Evolutionary conservation across 2,329 filamentous ascomycete species (phyloP).

Genomic region (Fusarium tanahbumbuense): DNA sequence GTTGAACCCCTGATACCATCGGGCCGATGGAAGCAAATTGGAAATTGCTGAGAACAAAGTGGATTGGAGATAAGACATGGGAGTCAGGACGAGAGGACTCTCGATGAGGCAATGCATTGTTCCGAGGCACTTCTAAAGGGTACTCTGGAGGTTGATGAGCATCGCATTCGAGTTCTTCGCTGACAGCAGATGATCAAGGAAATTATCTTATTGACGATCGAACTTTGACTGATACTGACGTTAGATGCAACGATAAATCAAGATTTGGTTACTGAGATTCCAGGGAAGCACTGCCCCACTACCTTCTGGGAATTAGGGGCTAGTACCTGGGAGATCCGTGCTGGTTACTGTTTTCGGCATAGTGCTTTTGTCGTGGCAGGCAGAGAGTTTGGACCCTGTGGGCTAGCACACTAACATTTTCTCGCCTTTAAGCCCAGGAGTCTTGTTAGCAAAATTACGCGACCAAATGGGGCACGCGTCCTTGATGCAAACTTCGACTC

Average conservation of each 20-base stretch:
- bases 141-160: not conserved
- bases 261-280: not conserved
- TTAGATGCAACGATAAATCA: not conserved
- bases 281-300: no score
- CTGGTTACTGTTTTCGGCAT: not conserved
- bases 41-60: not conserved
- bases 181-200: not conserved
- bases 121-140: not conserved
- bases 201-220: not conserved
- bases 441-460: not conserved
- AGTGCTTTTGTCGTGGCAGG: not conserved
- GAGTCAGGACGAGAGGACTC: no score
- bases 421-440: not conserved
- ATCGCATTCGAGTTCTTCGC: not conserved
- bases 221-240: not conserved
- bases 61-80: not conserved
- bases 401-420: not conserved
- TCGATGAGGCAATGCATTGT: not conserved
- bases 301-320: not conserved
- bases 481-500: not conserved
- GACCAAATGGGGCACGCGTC: not conserved
- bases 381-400: not conserved
- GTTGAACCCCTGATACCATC: not conserved
- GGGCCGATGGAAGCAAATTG: not conserved
- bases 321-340: not conserved